Evolutionary conservation across 2,329 filamentous ascomycete species (phyloP).

Genomic region (Fusarium kyushuense): DNA sequence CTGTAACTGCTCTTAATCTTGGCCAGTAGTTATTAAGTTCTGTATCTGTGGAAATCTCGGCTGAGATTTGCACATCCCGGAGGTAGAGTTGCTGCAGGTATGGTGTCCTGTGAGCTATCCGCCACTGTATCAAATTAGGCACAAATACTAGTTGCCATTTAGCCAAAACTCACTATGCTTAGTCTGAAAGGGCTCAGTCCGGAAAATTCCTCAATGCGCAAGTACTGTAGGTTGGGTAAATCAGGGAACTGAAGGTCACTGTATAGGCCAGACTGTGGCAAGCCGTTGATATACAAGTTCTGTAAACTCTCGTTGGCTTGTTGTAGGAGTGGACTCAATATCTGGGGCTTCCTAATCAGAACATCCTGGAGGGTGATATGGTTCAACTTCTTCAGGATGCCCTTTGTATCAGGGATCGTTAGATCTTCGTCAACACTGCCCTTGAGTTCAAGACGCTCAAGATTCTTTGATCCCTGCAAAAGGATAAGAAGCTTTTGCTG

Average conservation of each 20-base stretch:
- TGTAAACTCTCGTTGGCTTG: conserved; percentile 43
- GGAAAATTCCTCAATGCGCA: conserved; percentile 47
- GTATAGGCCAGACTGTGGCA: conserved; percentile 32
- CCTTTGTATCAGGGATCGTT: conserved; percentile 37
- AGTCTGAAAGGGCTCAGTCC: conserved; percentile 34
- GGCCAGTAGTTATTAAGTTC: conserved; percentile 47
- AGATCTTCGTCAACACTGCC: conserved; percentile 37
- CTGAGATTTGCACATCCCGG: conserved; percentile 44
- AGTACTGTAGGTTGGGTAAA: conserved; percentile 48
- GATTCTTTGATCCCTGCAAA: conserved; percentile 43
- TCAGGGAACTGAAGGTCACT: conserved; percentile 29
- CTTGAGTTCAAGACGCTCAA: conserved; percentile 45
- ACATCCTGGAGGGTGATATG: conserved; percentile 43
- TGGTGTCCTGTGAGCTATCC: conserved; percentile 46
- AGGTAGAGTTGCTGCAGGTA: conserved; percentile 52
- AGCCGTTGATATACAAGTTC: conserved; percentile 42
- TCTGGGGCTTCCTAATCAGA: conserved; percentile 17
- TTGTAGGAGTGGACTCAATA: conserved; percentile 37
- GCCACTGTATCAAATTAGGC: conserved; percentile 42
- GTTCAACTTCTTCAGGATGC: conserved; percentile 39
- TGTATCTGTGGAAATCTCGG: conserved; percentile 9
- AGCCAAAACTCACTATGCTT: conserved; percentile 37
- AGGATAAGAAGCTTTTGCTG: conserved; percentile 49
- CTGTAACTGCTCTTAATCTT: conserved; percentile 49
- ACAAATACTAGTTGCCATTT: background rate